Percentiles rank a stretch among this genome's conserved stretches.
These are phyloP conservation scores for Drechslera avenae DNA, from an alignment of 2,329 filamentous ascomycete species.

Conservation along the genomic window DNA sequence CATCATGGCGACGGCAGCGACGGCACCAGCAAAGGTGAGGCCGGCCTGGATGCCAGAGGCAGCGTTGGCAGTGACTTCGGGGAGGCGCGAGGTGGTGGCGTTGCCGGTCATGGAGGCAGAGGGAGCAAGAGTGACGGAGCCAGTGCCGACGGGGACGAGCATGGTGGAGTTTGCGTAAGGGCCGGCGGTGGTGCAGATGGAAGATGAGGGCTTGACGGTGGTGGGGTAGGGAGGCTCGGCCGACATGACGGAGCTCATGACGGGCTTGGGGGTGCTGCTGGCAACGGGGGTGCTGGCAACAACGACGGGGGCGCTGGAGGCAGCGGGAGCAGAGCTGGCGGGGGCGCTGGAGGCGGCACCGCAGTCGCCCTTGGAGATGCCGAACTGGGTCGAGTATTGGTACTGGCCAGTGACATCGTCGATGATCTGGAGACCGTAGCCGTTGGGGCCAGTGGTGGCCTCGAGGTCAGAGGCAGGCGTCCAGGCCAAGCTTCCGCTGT, in stretches of 20 bases:
- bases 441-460: slow-evolving; percentile 50
- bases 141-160: slow-evolving; percentile 39
- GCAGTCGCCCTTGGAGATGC: slow-evolving; percentile 56
- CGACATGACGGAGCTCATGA: slow-evolving; percentile 7
- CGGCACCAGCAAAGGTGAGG: slow-evolving; percentile 49
- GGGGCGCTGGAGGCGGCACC: slow-evolving; percentile 1
- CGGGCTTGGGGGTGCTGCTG: slow-evolving; percentile 15
- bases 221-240: slow-evolving; percentile 20
- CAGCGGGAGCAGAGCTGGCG: background rate
- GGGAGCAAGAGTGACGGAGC: slow-evolving; percentile 40
- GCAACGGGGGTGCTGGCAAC: slow-evolving; percentile 3
- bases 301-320: slow-evolving; percentile 2
- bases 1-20: slow-evolving; percentile 51
- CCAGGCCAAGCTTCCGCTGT: slow-evolving; percentile 63
- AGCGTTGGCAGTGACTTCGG: slow-evolving; percentile 40
- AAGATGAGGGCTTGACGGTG: slow-evolving; percentile 21
- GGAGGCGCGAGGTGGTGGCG: slow-evolving; percentile 29
- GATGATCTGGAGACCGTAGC: slow-evolving; percentile 67
- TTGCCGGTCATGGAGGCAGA: slow-evolving; percentile 39
- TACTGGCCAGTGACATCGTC: slow-evolving; percentile 64
- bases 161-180: slow-evolving; percentile 29
- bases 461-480: slow-evolving; percentile 57
- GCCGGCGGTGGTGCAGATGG: slow-evolving; percentile 25
- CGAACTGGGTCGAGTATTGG: slow-evolving; percentile 66
- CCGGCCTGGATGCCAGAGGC: slow-evolving; percentile 41